phyloP scores from a whole-genome alignment of 176 grass and related monocot genomes.

The Echinochloa phyllopogon region DNA sequence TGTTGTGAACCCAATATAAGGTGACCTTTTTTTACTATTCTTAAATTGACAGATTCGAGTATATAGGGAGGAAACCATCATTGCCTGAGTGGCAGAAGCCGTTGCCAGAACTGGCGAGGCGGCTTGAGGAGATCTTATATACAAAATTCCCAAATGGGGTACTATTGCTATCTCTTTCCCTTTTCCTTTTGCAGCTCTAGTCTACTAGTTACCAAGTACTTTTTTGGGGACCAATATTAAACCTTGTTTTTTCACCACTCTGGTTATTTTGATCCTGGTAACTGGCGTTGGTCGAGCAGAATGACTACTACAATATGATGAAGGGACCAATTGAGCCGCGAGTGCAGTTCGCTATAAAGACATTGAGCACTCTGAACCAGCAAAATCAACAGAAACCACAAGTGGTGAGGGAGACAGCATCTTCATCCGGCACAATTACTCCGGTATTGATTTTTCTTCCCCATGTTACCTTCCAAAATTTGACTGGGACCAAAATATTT shows the following conservation, averaged over 20 bases:
- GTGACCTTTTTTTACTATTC: slow-evolving; percentile 26
- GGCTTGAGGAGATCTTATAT: slow-evolving; percentile 48
- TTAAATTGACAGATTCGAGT: slow-evolving; percentile 38
- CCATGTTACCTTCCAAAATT: not conserved
- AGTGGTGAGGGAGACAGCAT: slow-evolving; percentile 45
- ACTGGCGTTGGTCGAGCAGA: slow-evolving; percentile 56
- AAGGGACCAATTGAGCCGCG: slow-evolving; percentile 44
- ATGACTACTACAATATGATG: slow-evolving; percentile 66
- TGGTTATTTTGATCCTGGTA: not conserved
- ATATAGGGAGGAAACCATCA: slow-evolving; percentile 23
- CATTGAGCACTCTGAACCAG: slow-evolving; percentile 7
- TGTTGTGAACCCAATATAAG: not conserved
- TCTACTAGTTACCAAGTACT: not conserved
- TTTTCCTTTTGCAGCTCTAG: not conserved
- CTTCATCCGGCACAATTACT: slow-evolving; percentile 26
- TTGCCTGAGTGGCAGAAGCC: not conserved
- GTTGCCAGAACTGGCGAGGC: slow-evolving; percentile 22
- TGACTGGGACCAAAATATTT: no score
- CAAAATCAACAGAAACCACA: slow-evolving; percentile 51
- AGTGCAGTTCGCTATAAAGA: slow-evolving; percentile 58
- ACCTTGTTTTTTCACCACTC: slow-evolving; percentile 23
- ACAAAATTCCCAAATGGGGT: slow-evolving; percentile 53
- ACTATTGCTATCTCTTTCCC: slow-evolving; percentile 20
- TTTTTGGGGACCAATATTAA: not conserved
- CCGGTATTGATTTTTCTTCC: not conserved